Base-by-base conservation (phyloP, 176 grass and related monocot species). In the Carex littledalei region DNA sequence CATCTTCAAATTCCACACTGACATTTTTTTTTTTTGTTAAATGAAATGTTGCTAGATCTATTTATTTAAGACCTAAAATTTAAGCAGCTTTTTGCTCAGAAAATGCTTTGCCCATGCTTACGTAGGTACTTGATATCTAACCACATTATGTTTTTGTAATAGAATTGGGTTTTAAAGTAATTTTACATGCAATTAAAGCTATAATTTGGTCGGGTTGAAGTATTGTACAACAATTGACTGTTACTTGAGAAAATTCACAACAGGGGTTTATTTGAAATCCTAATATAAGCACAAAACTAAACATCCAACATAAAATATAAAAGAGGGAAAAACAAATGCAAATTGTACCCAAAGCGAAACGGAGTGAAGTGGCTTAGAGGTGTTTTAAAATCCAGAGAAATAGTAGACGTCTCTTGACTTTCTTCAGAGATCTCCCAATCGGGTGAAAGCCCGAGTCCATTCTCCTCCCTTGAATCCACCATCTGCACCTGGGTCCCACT, bases 321-420 rank as follows among this genome's bases (percentile, higher is more conserved):
- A 76, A 76, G 71, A 76, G 41, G 15, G 3, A 70, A 74, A 56
- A 3, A 32, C 18, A 78, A 55, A 8, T 31, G 32, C 58, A 43
- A 41, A 86, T 82, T 67, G 86, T 94, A 99, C 96, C 96, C 96
- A 88, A 99, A 99, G 10, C 93, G 93, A 84, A 94, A 99, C 73
- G 96, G 96, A 87, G 96, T 91, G 52, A 99, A 94, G 86, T 99
- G 96, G 26, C 87, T 91, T 80, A 99, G 67, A 18, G 96, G 93
- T 63, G 96, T 99, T 89, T 95, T 99, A 67, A 95, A 91, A 89
- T 99, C 96, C 83, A 99, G 83, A 24, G 96, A 92, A 92, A 95
- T 94, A 81, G 88, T 53, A 78, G 74, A 32, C 0, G 50, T 82
- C 61, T 91, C 78, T 41, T 67, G 43, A 29, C 81, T 83, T 66